A percentile compares a stretch with the other conserved stretches of the same genome.
Evolutionary conservation across 2,329 filamentous ascomycete species (phyloP).

Genomic region (Aspergillus neoniger): DNA sequence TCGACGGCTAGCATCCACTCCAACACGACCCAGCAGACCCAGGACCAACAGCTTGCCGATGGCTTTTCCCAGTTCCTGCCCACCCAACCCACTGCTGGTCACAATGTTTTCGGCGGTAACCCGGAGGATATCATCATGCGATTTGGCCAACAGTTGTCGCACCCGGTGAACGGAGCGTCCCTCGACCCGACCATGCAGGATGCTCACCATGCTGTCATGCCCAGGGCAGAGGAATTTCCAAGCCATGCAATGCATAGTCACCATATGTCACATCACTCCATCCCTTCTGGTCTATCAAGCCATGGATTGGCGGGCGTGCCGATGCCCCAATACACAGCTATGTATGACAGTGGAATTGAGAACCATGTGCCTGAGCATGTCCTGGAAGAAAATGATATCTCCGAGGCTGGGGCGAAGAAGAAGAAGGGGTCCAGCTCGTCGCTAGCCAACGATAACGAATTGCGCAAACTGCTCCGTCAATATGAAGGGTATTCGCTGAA

Average conservation of each 20-base stretch:
- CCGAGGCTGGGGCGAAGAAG: conserved; percentile 46
- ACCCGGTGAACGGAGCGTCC: conserved; percentile 37
- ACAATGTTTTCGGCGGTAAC: conserved; percentile 42
- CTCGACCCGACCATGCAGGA: conserved; percentile 44
- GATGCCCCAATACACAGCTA: conserved; percentile 39
- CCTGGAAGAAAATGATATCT: conserved; percentile 46
- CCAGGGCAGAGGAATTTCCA: conserved; percentile 42
- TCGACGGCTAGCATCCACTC: conserved; percentile 52
- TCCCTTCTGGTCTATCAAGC: conserved; percentile 38
- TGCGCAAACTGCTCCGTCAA: conserved; percentile 50
- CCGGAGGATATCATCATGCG: conserved; percentile 50
- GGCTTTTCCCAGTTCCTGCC: conserved; percentile 43
- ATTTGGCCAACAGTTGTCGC: conserved; percentile 46
- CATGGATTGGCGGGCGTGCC: conserved; percentile 36
- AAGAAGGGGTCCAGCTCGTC: conserved; percentile 52
- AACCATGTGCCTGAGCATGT: conserved; percentile 44
- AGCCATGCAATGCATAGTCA: conserved; percentile 39
- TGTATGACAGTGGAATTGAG: conserved; percentile 47
- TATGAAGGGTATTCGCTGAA: conserved; percentile 49
- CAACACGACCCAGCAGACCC: conserved; percentile 47
- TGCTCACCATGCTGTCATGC: conserved; percentile 36
- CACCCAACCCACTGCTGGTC: conserved; percentile 34
- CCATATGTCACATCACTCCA: conserved; percentile 37
- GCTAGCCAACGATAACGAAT: conserved; percentile 52
- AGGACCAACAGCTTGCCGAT: conserved; percentile 44